phyloP scores from a whole-genome alignment of 2,329 filamentous ascomycete genomes.

The Calonectria honghensis region DNA sequence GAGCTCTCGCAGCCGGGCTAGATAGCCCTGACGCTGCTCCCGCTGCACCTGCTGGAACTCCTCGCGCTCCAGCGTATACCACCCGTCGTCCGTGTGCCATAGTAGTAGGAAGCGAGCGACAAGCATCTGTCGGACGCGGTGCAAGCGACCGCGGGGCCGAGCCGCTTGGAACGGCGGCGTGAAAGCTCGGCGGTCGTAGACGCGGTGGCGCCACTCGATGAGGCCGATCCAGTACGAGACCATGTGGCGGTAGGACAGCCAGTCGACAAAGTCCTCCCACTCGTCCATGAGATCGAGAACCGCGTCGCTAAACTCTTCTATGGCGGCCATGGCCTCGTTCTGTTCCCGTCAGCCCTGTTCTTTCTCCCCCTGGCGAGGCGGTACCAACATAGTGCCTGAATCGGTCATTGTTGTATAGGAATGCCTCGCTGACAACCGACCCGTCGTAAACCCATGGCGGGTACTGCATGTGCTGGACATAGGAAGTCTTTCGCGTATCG shows the following conservation, averaged over 20 bases:
- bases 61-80: slow-evolving; percentile 28
- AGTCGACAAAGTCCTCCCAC: slow-evolving; percentile 36
- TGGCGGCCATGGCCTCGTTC: background rate
- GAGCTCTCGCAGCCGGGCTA: background rate
- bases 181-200: background rate
- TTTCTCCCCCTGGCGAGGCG: background rate
- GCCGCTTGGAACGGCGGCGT: slow-evolving; percentile 10
- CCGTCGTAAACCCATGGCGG: background rate
- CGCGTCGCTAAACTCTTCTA: slow-evolving; percentile 8
- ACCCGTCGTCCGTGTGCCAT: slow-evolving; percentile 28
- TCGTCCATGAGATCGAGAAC: slow-evolving; percentile 31
- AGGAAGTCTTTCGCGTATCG: background rate
- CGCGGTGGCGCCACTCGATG: slow-evolving; percentile 23
- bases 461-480: background rate
- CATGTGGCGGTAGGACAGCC: slow-evolving; percentile 41
- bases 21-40: slow-evolving; percentile 18
- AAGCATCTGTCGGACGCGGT: slow-evolving; percentile 5
- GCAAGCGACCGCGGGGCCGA: background rate
- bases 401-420: background rate
- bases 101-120: background rate
- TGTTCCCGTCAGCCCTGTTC: background rate
- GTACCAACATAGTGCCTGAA: slow-evolving; percentile 14
- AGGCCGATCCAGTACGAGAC: slow-evolving; percentile 39
- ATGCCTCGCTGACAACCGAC: background rate
- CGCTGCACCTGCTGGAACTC: slow-evolving; percentile 36